phyloP scores from a whole-genome alignment of 2,329 filamentous ascomycete species.

The Corynespora cassiicola region DNA sequence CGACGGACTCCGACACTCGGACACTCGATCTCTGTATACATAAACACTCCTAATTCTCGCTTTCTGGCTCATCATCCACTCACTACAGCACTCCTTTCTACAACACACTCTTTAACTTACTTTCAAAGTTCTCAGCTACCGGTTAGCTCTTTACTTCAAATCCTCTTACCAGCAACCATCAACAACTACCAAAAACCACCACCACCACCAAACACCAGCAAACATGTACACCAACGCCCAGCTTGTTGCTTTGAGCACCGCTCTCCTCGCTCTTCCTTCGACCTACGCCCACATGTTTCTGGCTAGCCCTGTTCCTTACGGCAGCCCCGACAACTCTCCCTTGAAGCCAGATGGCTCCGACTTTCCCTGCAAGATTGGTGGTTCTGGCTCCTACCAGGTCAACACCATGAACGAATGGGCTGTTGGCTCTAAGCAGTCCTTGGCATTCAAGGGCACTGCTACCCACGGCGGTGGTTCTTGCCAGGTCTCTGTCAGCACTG shows the following conservation, averaged over 20 bases:
- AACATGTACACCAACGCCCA: constrained; percentile 11
- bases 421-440: constrained; percentile 65
- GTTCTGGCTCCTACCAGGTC: constrained; percentile 44
- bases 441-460: constrained; percentile 75
- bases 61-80: no score
- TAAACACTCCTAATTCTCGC: no score
- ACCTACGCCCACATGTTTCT: constrained; percentile 79
- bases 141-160: no score
- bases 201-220: constrained; percentile 3
- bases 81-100: no score
- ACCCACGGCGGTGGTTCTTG: constrained; percentile 91
- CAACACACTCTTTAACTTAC: no score
- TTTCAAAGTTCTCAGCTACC: no score
- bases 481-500: constrained; percentile 82
- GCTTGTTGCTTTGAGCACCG: constrained; percentile 17
- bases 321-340: constrained; percentile 64
- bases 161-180: no score
- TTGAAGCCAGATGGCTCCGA: constrained; percentile 64
- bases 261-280: constrained; percentile 54
- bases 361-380: constrained; percentile 79
- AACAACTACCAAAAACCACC: no score
- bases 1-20: no score
- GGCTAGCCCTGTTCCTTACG: constrained; percentile 71
- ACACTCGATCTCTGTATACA: no score
- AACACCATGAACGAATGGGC: constrained; percentile 64